Evolutionary conservation across 2,329 filamentous ascomycete genomes (phyloP).

Genomic region (Diaporthe sp.): DNA sequence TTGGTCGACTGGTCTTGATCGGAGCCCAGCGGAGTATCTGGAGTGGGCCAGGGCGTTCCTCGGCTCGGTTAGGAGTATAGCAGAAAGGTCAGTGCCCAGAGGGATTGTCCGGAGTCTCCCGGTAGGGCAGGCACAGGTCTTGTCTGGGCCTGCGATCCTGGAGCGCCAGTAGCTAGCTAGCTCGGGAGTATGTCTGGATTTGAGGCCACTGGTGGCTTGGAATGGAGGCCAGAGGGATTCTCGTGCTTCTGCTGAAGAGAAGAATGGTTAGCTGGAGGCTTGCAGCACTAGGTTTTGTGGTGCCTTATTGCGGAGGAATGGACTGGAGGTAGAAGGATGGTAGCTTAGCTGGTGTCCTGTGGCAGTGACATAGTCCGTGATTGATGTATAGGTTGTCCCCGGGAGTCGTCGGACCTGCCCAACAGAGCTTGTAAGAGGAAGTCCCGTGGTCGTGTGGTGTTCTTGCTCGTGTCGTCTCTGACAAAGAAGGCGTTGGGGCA

Average conservation of each 20-base stretch:
- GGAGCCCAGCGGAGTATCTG: background rate
- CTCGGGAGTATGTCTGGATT: background rate
- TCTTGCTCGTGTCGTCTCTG: too few relatives aligned
- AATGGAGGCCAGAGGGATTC: background rate
- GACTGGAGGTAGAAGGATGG: background rate
- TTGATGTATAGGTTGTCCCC: background rate
- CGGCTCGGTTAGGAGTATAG: too few relatives aligned
- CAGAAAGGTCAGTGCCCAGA: background rate
- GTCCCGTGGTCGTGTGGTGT: too few relatives aligned
- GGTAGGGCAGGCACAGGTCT: background rate
- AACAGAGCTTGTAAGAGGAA: too few relatives aligned
- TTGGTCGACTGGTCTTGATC: background rate
- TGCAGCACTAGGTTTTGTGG: background rate
- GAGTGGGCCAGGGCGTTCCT: too few relatives aligned
- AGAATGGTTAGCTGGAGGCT: background rate
- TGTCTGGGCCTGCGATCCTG: accelerated
- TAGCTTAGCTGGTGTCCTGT: background rate
- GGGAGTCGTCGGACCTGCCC: too few relatives aligned
- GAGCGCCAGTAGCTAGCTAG: background rate
- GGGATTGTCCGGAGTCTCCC: background rate
- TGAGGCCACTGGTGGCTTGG: too few relatives aligned
- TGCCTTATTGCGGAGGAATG: background rate
- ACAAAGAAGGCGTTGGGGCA: too few relatives aligned
- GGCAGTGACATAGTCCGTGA: background rate
- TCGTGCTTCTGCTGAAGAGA: background rate